Evolutionary conservation across 768 basidiomycete genomes (phyloP), one percentile per base, ranked within the genome.

Genomic region (Suillus paluster): DNA sequence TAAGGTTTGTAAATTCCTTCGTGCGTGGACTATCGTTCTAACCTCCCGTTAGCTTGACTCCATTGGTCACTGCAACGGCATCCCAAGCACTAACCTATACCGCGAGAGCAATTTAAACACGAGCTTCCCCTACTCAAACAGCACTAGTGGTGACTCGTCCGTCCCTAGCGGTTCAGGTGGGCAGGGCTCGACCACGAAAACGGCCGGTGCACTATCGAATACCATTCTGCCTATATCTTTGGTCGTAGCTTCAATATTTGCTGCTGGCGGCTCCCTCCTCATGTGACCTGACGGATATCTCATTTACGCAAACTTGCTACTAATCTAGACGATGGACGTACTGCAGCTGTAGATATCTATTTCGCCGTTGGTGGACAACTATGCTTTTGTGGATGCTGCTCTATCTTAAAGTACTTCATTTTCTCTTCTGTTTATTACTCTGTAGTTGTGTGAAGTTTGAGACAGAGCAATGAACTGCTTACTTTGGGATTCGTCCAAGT

Each of bases 91-190:
- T 36, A 84, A 97, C 71, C 78, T 95, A 45, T 99, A 97, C 79
- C 79, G 88, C 52, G 96, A 98, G 79, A 92, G 89, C 30, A 93
- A 86, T 66, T 79, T 79, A 62, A 95, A 96, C 75, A 70, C 67
- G 23, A 78, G 87, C 0, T 91, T 91, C 84, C 88, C 87, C 21
- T 83, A 78, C 63, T 50, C 73, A 49, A 80, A 83, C 62, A 73
- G 76, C 55, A 74, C 73, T 1, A 8, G 41, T 19, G 64, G 62
- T 8, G 62, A 52, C 30, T 30, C 65, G 12, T 64, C 65, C 10
- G 63, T 66, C 6, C 57, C 70, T 17, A 58, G 63, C 38, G 45
- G 63, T 21, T 46, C 60, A 11, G 59, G 63, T 41, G 53, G 64
- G 17, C 21, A 57, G 17, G 17, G 46, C 2, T 14, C 44, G 46